Percentiles rank a stretch among this genome's conserved stretches.
Evolutionary conservation across 371 early-diverging fungal species (phyloP).

Genomic region (Phascolomyces articulosus): DNA sequence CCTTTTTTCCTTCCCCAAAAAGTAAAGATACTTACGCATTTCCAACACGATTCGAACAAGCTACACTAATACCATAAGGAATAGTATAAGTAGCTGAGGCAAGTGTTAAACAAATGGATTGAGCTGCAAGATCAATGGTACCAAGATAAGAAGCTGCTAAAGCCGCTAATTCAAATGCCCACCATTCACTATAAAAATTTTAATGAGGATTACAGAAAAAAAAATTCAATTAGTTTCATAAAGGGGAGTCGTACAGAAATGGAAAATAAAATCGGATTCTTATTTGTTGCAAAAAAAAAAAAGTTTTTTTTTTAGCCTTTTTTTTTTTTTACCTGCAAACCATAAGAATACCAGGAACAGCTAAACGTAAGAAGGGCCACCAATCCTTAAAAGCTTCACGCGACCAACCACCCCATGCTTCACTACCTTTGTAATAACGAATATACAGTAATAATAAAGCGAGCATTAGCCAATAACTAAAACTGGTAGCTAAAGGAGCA

Average conservation of each 20-base stretch:
- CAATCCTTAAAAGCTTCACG: conserved; percentile 64
- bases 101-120: conserved; percentile 80
- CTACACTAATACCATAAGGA: conserved; percentile 74
- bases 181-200: conserved; percentile 64
- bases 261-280: too few species aligned
- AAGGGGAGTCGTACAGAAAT: too few species aligned
- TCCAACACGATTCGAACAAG: conserved; percentile 83
- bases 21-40: conserved; percentile 31
- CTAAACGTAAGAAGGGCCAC: conserved; percentile 73
- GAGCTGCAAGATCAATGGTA: conserved; percentile 80
- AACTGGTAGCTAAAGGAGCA: conserved; percentile 79
- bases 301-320: too few species aligned
- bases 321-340: conserved; percentile 51
- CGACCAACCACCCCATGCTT: conserved; percentile 89
- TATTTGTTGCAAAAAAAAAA: too few species aligned
- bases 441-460: conserved; percentile 65
- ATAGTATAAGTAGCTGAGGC: conserved; percentile 72
- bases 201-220: conserved; percentile 60
- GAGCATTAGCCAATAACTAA: conserved; percentile 77
- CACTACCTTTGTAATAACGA: conserved; percentile 64
- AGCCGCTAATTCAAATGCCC: conserved; percentile 53
- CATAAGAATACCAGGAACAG: conserved; percentile 73
- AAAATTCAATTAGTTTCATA: too few species aligned
- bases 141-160: conserved; percentile 76
- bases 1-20: too few species aligned